Evolutionary conservation across 805 yeast species (phyloP).

Genomic region (Ogataea chonburiensis): DNA sequence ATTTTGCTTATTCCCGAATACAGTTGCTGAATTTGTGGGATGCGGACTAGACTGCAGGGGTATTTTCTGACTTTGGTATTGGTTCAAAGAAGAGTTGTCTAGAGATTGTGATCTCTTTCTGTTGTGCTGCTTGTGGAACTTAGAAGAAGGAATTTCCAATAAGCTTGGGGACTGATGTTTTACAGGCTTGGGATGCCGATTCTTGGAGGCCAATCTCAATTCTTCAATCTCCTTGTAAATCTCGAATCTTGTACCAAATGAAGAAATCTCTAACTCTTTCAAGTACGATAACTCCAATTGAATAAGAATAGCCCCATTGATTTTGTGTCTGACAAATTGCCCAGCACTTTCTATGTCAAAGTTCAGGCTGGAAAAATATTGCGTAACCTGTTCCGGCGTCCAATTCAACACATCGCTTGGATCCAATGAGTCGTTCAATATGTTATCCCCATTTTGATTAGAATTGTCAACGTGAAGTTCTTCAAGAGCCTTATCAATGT

Average conservation of each 20-base stretch:
- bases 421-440: slow-evolving; percentile 31
- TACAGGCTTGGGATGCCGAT: too few relatives aligned
- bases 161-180: too few relatives aligned
- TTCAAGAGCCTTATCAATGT: slow-evolving; percentile 69
- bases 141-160: background rate
- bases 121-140: slow-evolving; percentile 33
- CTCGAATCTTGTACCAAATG: slow-evolving; percentile 95
- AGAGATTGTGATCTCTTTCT: slow-evolving; percentile 52
- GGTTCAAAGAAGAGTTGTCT: slow-evolving; percentile 40
- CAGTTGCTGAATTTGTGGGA: slow-evolving; percentile 20
- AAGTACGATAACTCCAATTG: slow-evolving; percentile 83
- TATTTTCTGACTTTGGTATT: slow-evolving; percentile 11
- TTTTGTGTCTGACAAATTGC: slow-evolving; percentile 82
- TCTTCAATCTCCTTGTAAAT: slow-evolving; percentile 85
- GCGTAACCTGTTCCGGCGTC: slow-evolving; percentile 84
- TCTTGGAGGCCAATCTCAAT: slow-evolving; percentile 38
- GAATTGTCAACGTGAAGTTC: slow-evolving; percentile 47
- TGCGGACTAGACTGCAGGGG: slow-evolving; percentile 13
- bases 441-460: background rate
- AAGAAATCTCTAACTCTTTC: slow-evolving; percentile 86
- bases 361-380: slow-evolving; percentile 69
- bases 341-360: slow-evolving; percentile 75
- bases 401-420: slow-evolving; percentile 57
- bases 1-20: slow-evolving; percentile 12
- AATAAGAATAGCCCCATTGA: slow-evolving; percentile 80